Conservation (phyloP, 2,329 filamentous ascomycete species). For the Hortaea sp. region DNA sequence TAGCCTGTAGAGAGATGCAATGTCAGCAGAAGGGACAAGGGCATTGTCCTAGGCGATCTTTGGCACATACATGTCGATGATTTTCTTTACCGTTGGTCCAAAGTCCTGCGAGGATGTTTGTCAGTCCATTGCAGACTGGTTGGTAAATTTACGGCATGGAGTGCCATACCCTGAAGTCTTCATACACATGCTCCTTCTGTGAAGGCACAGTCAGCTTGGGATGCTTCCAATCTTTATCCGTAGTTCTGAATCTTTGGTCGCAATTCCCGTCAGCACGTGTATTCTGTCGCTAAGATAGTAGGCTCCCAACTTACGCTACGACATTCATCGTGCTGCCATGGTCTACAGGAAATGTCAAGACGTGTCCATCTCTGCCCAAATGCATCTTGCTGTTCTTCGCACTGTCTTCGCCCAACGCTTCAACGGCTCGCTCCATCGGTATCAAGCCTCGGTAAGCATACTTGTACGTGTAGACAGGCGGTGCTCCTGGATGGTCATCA, state of each 20-base stretch:
- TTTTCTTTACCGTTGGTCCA: slow-evolving; percentile 3
- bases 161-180: slow-evolving; percentile 25
- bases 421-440: slow-evolving; percentile 45
- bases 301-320: slow-evolving; percentile 23
- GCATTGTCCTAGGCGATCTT: neutral
- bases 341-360: slow-evolving; percentile 55
- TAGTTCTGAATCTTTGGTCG: slow-evolving; percentile 28
- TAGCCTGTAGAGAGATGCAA: neutral
- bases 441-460: slow-evolving; percentile 54
- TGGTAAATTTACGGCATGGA: no score
- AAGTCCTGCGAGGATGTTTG: slow-evolving; percentile 16
- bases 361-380: slow-evolving; percentile 29
- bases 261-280: no score
- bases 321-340: slow-evolving; percentile 48
- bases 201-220: slow-evolving; percentile 30
- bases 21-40: no score
- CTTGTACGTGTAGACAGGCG: slow-evolving; percentile 45
- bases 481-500: slow-evolving; percentile 31
- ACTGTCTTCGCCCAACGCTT: slow-evolving; percentile 39
- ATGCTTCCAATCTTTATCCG: slow-evolving; percentile 26
- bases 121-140: no score
- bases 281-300: no score
- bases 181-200: slow-evolving; percentile 30
- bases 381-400: slow-evolving; percentile 45
- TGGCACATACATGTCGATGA: slow-evolving; percentile 2